These are phyloP conservation scores for Diutina rugosa DNA, from an alignment of 1,139 yeast species.

Conservation along the genomic window DNA sequence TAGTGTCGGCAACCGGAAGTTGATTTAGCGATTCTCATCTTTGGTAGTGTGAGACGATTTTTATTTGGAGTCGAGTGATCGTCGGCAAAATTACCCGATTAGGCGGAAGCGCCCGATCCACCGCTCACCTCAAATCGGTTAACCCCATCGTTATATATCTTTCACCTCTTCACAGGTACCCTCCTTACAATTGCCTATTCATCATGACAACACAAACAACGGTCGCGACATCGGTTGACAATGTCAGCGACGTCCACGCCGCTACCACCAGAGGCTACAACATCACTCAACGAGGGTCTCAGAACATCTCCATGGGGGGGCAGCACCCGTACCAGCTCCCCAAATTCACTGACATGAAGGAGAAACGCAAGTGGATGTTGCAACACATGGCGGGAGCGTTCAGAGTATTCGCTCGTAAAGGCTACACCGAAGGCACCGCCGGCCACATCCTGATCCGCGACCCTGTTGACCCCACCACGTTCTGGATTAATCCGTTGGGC, in stretches of 20 bases:
- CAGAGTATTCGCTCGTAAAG: conserved; percentile 62
- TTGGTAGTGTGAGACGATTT: no score
- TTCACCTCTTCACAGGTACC: background rate
- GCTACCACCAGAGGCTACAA: conserved; percentile 2
- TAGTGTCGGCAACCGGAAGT: no score
- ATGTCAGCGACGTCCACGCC: background rate
- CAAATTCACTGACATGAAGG: conserved; percentile 30
- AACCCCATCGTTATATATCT: background rate
- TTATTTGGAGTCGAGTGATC: background rate
- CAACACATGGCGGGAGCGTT: conserved; percentile 80
- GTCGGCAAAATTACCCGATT: conserved; percentile 1
- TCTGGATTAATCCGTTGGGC: conserved; percentile 74
- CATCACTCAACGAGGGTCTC: conserved; percentile 1
- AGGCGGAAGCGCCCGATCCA: background rate
- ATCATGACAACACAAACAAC: background rate
- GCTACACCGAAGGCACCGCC: conserved; percentile 66
- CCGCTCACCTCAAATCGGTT: background rate
- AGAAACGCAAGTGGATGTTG: conserved; percentile 48
- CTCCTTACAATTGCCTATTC: background rate
- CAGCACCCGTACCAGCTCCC: conserved; percentile 40
- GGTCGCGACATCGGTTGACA: background rate
- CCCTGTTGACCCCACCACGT: conserved; percentile 57
- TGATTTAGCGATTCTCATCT: no score
- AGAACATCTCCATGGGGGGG: conserved; percentile 15
- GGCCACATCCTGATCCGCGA: conserved; percentile 76